A percentile compares a stretch with the other conserved stretches of the same genome.
Conservation (phyloP, 306 rosid genomes). For the Cucurbita maxima region DNA sequence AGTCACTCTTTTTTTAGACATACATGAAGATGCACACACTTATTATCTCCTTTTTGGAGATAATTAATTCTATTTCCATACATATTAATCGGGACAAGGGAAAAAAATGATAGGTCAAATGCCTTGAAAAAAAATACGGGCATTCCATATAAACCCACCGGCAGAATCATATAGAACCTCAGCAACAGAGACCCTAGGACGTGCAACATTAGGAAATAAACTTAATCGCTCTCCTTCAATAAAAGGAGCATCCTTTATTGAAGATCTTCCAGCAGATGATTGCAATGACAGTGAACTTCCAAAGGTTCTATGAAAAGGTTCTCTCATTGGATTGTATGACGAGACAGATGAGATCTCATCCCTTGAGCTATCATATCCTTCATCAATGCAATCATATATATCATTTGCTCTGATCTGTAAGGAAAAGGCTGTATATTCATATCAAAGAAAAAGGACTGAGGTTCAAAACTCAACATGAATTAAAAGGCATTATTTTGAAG, state of each 20-base stretch:
- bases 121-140: conserved; percentile 3
- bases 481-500: conserved; percentile 6
- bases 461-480: background rate
- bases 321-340: conserved; percentile 74
- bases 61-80: background rate
- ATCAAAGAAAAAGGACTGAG: conserved; percentile 8
- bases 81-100: background rate
- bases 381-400: conserved; percentile 58
- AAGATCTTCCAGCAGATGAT: conserved; percentile 60
- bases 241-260: conserved; percentile 31
- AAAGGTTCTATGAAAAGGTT: conserved; percentile 45
- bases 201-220: conserved; percentile 56
- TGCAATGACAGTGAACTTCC: conserved; percentile 77
- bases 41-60: background rate
- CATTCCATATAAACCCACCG: conserved; percentile 32
- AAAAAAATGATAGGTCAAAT: background rate
- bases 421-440: conserved; percentile 12
- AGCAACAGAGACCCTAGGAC: conserved; percentile 61
- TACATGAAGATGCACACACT: background rate
- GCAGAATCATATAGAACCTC: conserved; percentile 51
- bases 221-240: conserved; percentile 55
- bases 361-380: conserved; percentile 86
- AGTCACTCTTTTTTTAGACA: background rate
- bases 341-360: conserved; percentile 92
- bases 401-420: conserved; percentile 84